Evolutionary conservation across 257 asterid genomes (phyloP), one percentile per base, ranked within the genome.

Genomic region (Solanum tarijense): DNA sequence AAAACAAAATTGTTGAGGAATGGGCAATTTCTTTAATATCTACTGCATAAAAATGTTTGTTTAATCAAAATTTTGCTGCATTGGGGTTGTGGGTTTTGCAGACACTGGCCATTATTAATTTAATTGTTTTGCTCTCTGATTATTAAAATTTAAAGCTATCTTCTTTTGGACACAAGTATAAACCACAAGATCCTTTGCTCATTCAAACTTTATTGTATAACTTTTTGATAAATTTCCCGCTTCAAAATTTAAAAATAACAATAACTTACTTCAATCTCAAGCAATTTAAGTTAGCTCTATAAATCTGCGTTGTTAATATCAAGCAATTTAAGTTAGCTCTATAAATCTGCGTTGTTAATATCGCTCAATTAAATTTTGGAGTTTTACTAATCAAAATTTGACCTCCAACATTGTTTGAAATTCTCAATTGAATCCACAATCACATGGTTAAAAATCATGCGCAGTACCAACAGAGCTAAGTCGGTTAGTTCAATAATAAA

Each of bases 11-110:
- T 86, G 83, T 89, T 73, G 88, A 91, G 91, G 91, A 86, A 91
- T 91, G 94, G 93, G 94, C 88, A 83, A 90, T 32, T 88, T 90
- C 90, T 89, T 91, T 86, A 82, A 74, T 89, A 68, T 85, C 66
- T 13, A 46, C 85, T 81, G 69, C 85, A 29, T 88, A 83, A 69
- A 71, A 83, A 71, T 76, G 68, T 83, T 90, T 88, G 87, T 79
- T 87, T 83, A 86, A 90, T 90, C 88, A 88, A 86, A 86, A 86
- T 35, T 55, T 21, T 89, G 89, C 90, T 89, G 90, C 48, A 78
- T 87, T 75, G 89, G 88, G 71, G 85, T 25, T 43, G 79, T 74
- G 81, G 86, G 35, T 85, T 88, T 23, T 75, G 84, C 62, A 76
- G 73, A 83, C 39, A 65, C 52, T 14, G 8, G 27, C 66, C 66